Conservation (phyloP, 2,329 filamentous ascomycete genomes). For the Fusarium sp. region DNA sequence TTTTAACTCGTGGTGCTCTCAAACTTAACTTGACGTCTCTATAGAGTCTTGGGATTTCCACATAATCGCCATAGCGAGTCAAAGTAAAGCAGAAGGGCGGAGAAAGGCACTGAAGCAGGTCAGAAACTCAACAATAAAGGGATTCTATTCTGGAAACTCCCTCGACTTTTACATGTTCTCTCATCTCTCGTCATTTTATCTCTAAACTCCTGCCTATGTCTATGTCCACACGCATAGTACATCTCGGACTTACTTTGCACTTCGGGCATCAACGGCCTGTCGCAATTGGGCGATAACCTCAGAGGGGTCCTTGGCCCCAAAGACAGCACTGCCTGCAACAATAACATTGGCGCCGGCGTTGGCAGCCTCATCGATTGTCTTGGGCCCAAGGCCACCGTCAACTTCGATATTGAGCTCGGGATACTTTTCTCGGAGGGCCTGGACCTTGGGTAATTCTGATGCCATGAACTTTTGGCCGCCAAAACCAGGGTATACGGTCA, state of each 20-base stretch:
- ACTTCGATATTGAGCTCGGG: constrained; percentile 97
- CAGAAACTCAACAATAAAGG: constrained; percentile 3
- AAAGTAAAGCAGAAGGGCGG: constrained; percentile 5
- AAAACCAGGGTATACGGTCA: constrained; percentile 98
- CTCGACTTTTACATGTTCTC: constrained; percentile 5
- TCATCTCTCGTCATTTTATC: neutral
- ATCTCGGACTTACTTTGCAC: constrained; percentile 49
- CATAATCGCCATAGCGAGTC: neutral
- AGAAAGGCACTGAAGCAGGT: constrained; percentile 8
- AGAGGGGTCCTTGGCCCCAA: constrained; percentile 86
- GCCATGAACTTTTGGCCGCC: constrained; percentile 99
- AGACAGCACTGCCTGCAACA: constrained; percentile 94
- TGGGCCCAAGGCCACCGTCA: constrained; percentile 87
- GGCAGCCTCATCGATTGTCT: constrained; percentile 92
- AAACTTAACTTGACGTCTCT: neutral
- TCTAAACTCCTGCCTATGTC: neutral
- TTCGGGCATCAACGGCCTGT: constrained; percentile 74
- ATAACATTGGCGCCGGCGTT: constrained; percentile 98
- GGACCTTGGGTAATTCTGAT: constrained; percentile 92
- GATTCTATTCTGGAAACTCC: neutral
- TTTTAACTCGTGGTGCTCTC: neutral
- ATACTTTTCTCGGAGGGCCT: constrained; percentile 82
- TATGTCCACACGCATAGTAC: neutral
- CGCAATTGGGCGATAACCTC: constrained; percentile 87
- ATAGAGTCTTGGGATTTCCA: neutral